Evolutionary conservation across 2,329 filamentous ascomycete species (phyloP), one percentile per base, ranked within the genome.

Genomic region (Botryosphaeria dothidea): DNA sequence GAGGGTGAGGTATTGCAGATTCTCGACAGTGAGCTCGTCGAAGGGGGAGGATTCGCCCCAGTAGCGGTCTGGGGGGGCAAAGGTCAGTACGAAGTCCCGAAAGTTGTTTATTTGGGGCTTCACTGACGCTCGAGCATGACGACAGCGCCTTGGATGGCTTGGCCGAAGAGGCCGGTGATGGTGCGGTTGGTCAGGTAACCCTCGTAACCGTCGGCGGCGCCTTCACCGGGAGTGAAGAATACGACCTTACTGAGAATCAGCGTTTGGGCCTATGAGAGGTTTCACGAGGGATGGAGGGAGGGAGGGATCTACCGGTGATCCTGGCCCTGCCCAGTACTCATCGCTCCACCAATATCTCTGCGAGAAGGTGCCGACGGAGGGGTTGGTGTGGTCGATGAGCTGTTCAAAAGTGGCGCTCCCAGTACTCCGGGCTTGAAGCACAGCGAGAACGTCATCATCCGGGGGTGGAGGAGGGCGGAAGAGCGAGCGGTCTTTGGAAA

Each of bases 11-110:
- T 84, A 82, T 68, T 84, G 81, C 64, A 88, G 73, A 43, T 82
- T 86, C 67, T 83, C 79, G 1, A 84, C 82, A 0, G 81, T 83
- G 41, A 86, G 76, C 15, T 81, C 72, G 8, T 75, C 69, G 68
- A 81, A 87, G 0, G 86, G 85, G 2, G 82, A 82, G 6, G 84
- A 87, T 17, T 80, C 78, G 3, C 86, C 86, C 81, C 82, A 88
- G 73, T 85, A 88, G 13, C 85, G 81, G 70, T 88, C 62, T 64
- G 31, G n/a, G 9, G 3, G 4, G n/a, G 43, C 6, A 8, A 31
- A 1, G 23, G 36, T 57, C n/a, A 49, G 31, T 23, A 13, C 3
- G 2, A n/a, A n/a, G n/a, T n/a, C n/a, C n/a, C n/a, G n/a, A n/a
- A n/a, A n/a, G n/a, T n/a, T n/a, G n/a, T n/a, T n/a, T n/a, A n/a